A percentile compares a stretch with the other conserved stretches of the same genome.
Evolutionary conservation across 2,329 filamentous ascomycete genomes (phyloP).

Genomic region (Huntiella bhutanensis): DNA sequence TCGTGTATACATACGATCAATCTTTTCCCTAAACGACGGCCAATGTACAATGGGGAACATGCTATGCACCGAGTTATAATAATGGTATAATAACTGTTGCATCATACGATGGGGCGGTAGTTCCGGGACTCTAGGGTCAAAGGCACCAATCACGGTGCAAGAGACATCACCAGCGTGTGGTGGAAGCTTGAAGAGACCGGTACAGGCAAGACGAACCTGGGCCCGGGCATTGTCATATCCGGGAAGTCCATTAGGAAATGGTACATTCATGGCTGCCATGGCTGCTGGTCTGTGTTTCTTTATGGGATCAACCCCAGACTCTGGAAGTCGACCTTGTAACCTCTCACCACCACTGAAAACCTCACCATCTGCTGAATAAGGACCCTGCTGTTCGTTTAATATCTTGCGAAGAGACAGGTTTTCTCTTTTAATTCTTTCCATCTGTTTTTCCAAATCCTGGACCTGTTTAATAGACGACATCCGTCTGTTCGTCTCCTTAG

Average conservation of each 20-base stretch:
- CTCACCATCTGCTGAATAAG: conserved; percentile 30
- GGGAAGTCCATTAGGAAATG: conserved; percentile 9
- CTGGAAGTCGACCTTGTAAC: conserved; percentile 4
- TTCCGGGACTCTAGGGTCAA: conserved; percentile 37
- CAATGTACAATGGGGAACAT: conserved; percentile 77
- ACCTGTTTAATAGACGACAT: conserved; percentile 99
- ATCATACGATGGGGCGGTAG: conserved; percentile 52
- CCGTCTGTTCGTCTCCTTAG: conserved; percentile 91
- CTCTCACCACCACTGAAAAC: conserved; percentile 31
- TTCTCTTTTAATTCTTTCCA: conserved; percentile 61
- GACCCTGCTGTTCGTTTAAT: conserved; percentile 31
- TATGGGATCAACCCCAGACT: conserved; percentile 7
- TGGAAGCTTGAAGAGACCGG: conserved; percentile 10
- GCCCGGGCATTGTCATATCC: conserved; percentile 10
- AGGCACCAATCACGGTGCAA: conserved; percentile 15
- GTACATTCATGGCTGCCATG: conserved; percentile 10
- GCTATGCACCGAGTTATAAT: conserved; percentile 57
- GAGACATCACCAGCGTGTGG: conserved; percentile 11
- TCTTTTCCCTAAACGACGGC: conserved; percentile 59
- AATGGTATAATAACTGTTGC: conserved; percentile 56
- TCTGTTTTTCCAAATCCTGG: conserved; percentile 86
- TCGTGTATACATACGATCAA: conserved; percentile 56
- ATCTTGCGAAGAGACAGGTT: conserved; percentile 55
- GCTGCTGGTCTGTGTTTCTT: conserved; percentile 11
- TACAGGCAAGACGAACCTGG: conserved; percentile 10